Conservation (phyloP, 2,329 filamentous ascomycete genomes). For the Cercospora brassicicola region DNA sequence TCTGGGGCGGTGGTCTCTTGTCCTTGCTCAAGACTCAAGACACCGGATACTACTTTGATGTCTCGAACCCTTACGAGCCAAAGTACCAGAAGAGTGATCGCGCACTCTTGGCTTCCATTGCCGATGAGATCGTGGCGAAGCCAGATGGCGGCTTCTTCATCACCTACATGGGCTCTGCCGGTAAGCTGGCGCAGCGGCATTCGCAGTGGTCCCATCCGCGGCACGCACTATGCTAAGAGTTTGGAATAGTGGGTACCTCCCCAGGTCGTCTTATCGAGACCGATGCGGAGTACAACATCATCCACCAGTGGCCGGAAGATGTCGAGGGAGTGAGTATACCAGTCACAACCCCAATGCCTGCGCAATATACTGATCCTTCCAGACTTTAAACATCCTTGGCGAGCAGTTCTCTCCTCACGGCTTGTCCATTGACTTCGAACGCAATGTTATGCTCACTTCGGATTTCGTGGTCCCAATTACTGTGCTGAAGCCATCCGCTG, state of each 20-base stretch:
- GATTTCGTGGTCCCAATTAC: not conserved
- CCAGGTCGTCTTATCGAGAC: not conserved
- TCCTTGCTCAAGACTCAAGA: conserved; percentile 45
- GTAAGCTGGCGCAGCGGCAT: not conserved
- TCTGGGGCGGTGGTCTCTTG: conserved; percentile 27
- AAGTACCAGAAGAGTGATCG: conserved; percentile 57
- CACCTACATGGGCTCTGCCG: conserved; percentile 59
- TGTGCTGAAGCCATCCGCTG: not conserved
- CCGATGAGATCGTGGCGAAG: conserved; percentile 64
- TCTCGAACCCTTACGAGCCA: conserved; percentile 59
- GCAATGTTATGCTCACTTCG: conserved; percentile 46
- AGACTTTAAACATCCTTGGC: conserved; percentile 57
- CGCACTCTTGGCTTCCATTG: conserved; percentile 59
- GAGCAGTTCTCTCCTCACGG: conserved; percentile 64
- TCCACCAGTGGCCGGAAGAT: not conserved
- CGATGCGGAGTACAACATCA: not conserved
- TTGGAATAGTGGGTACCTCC: not conserved
- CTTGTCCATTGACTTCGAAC: conserved; percentile 58
- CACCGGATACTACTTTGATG: conserved; percentile 64
- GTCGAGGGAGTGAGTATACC: not conserved
- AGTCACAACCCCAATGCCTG: not conserved
- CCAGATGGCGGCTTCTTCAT: conserved; percentile 63
- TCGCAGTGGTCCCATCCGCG: not conserved
- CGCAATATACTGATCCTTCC: conserved; percentile 6
- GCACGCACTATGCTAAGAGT: not conserved